Base-by-base conservation (phyloP, 2,329 filamentous ascomycete genomes). In the Pezicula radicicola region DNA sequence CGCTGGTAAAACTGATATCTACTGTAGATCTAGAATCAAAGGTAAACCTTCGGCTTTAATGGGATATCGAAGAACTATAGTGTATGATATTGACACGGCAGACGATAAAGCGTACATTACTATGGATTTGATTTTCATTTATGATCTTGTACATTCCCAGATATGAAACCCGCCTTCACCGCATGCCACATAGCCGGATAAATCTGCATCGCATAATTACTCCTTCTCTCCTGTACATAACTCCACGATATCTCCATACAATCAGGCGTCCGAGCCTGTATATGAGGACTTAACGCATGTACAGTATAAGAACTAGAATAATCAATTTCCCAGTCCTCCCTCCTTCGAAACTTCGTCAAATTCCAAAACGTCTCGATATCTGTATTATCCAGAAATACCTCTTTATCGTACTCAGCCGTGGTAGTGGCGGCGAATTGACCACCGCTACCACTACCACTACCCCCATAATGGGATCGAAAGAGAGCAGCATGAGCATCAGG, bases 211-310 rank as follows among this genome's bases (percentile, higher is more conserved):
- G 46, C 50, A 49, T 37, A 49, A 37, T 49, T 52, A 27, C 50
- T 52, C 12, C 41, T 35, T 16, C 46, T 48, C n/a, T 35, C 46
- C 15, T 49, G 21, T 21, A 49, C 30, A 52, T 52, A 49, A n/a
- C 40, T 30, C 46, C 48, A 45, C 6, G 40, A 42, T 27, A 49
- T 43, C 3, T 27, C 47, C 19, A 7, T 28, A 16, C 19, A 42
- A 10, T 21, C 36, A 30, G 28, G 28, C 7, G 28, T 30, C 12
- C 4, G 15, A 7, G 28, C 13, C 47, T 16, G 16, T 42, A 28
- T 27, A 43, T 42, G 47, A 49, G 18, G 21, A 49, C 19, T 42
- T n/a, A 40, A 40, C 21, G 27, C 28, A 43, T 42, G 37, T 8
- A 30, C 28, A 12, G 28, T 30, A 12, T 30, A 30, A 8, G 28